Percentiles rank a stretch among this genome's conserved stretches.
Evolutionary conservation across 2,329 filamentous ascomycete species (phyloP).

Genomic region (Talaromyces sp.): DNA sequence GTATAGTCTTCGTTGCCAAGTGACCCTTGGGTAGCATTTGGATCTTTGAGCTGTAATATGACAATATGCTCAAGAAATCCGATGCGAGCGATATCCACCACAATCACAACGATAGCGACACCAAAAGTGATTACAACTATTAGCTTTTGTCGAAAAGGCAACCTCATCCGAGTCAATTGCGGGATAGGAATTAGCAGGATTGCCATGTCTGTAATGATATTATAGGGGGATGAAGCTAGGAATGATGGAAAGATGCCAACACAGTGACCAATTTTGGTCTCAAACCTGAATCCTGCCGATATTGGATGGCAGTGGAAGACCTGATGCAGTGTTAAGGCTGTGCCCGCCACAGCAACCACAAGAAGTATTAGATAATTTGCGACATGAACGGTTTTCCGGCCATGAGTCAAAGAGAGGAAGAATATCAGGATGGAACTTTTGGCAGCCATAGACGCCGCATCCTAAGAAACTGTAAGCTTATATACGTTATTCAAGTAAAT

Average conservation of each 20-base stretch:
- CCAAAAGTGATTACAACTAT: conserved; percentile 11
- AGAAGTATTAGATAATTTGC: conserved; percentile 3
- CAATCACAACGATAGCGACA: neutral
- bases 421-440: conserved; percentile 1
- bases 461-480: neutral
- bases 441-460: neutral
- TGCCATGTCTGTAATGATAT: conserved; percentile 15
- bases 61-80: conserved; percentile 5
- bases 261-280: neutral
- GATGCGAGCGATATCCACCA: conserved; percentile 7
- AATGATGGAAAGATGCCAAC: neutral
- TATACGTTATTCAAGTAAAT: neutral
- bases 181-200: conserved; percentile 15
- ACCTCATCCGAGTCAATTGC: conserved; percentile 7
- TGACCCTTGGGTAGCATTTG: neutral
- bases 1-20: neutral
- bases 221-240: conserved; percentile 4
- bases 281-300: conserved; percentile 2
- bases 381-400: neutral
- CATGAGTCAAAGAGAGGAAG: neutral
- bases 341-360: conserved; percentile 2
- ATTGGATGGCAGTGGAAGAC: conserved; percentile 7
- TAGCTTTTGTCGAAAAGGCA: conserved; percentile 50
- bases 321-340: conserved; percentile 4
- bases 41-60: neutral